Conservation (phyloP, 2,329 filamentous ascomycete species). For the Cephalotrichum gorgonifer region DNA sequence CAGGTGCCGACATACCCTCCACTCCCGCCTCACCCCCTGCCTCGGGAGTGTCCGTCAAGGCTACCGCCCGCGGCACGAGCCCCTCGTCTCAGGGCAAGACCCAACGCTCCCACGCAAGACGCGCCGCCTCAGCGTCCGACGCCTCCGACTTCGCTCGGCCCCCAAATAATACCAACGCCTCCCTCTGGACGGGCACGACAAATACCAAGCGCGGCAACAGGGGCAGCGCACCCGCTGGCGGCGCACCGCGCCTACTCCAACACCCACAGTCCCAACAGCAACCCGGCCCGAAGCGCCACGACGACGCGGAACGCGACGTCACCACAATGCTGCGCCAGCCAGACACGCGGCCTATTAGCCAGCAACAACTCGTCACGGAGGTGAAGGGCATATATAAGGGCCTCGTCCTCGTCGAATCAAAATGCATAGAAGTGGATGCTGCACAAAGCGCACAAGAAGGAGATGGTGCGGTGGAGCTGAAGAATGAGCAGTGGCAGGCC, state of each 20-base stretch:
- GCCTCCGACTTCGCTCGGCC: background rate
- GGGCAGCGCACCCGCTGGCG: no score
- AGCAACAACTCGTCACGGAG: slow-evolving; percentile 70
- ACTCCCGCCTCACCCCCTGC: background rate
- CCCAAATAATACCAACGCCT: background rate
- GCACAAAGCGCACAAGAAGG: slow-evolving; percentile 36
- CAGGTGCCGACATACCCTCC: background rate
- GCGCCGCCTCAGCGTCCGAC: background rate
- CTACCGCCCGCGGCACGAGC: background rate
- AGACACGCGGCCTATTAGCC: slow-evolving; percentile 58
- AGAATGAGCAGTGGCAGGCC: slow-evolving; percentile 70
- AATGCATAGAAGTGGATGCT: slow-evolving; percentile 76
- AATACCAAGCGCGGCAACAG: background rate
- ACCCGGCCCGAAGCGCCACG: background rate
- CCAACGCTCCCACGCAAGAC: background rate
- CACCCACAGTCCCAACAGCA: background rate
- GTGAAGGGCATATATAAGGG: slow-evolving; percentile 78
- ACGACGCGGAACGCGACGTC: background rate
- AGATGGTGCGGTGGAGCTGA: slow-evolving; percentile 32
- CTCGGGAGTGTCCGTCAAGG: background rate
- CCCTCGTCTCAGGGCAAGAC: slow-evolving; percentile 1
- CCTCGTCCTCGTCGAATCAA: slow-evolving; percentile 75
- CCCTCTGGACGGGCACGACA: background rate
- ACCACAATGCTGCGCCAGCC: slow-evolving; percentile 30
- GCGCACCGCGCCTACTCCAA: background rate